Percentiles rank a stretch among this genome's conserved stretches.
Conservation (phyloP, 441 rosid species). For the Populus tomentosa region DNA sequence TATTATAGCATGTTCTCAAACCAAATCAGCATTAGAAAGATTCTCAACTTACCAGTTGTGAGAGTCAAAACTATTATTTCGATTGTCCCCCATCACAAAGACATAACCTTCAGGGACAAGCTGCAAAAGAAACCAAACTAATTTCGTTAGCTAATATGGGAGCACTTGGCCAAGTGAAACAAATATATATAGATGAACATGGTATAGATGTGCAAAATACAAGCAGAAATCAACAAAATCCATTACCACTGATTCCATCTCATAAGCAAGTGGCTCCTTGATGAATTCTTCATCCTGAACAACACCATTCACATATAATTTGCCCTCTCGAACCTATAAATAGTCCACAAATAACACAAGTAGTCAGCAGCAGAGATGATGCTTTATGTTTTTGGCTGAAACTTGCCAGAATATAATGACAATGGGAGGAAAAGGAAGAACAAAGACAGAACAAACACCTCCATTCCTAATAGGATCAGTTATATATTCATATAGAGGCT, state of each 20-base stretch:
- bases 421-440: neutral
- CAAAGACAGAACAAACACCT: conserved; percentile 1
- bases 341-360: neutral
- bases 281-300: conserved; percentile 67
- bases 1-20: neutral
- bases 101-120: conserved; percentile 79
- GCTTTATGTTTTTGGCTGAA: neutral
- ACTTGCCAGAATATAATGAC: neutral
- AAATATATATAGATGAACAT: neutral
- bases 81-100: conserved; percentile 97
- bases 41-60: conserved; percentile 65
- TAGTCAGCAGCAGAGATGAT: neutral
- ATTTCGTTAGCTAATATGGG: neutral
- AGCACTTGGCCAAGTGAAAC: neutral
- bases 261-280: conserved; percentile 74
- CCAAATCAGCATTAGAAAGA: neutral
- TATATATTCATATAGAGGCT: conserved; percentile 19
- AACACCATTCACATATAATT: conserved; percentile 71
- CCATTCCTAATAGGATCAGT: conserved; percentile 7
- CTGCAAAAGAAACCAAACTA: conserved; percentile 30
- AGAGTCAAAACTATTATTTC: conserved; percentile 92
- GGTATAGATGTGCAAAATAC: neutral
- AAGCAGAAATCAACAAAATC: neutral
- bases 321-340: conserved; percentile 70
- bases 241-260: conserved; percentile 81